These are phyloP conservation scores for Colletotrichum salicis DNA, from an alignment of 2,329 filamentous ascomycete species.

Conservation along the genomic window DNA sequence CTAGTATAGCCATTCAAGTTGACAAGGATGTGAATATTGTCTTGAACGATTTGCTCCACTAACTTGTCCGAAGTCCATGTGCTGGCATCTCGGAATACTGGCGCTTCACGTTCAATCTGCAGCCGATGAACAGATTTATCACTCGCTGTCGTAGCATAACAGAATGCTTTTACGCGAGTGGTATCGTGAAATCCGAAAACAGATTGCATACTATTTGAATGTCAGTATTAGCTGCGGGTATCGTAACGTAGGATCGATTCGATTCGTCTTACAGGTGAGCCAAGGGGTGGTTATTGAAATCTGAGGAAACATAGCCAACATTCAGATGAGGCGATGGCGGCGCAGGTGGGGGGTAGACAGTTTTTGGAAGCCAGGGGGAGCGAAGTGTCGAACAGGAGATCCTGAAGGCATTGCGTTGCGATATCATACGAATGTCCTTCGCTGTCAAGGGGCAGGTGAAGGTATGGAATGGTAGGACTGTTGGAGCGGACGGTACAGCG, in stretches of 20 bases:
- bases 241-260: not conserved
- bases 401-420: conserved; percentile 90
- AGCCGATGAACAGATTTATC: conserved; percentile 89
- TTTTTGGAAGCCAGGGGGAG: conserved; percentile 84
- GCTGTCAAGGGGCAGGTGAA: conserved; percentile 95
- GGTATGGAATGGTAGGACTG: conserved; percentile 95
- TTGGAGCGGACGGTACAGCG: conserved; percentile 86
- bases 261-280: conserved; percentile 76
- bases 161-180: conserved; percentile 81
- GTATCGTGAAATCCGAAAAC: conserved; percentile 92
- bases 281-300: conserved; percentile 98
- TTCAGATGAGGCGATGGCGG: conserved; percentile 87
- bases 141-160: conserved; percentile 93
- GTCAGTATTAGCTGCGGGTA: conserved; percentile 11
- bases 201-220: conserved; percentile 81
- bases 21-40: conserved; percentile 92
- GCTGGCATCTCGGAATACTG: conserved; percentile 89
- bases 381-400: conserved; percentile 92
- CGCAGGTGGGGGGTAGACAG: conserved; percentile 84
- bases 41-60: conserved; percentile 84
- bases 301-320: conserved; percentile 95
- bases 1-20: conserved; percentile 99
- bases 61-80: conserved; percentile 86
- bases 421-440: conserved; percentile 91
- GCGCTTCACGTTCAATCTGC: conserved; percentile 93